Evolutionary conservation across 108 stramenopile genomes (phyloP), one percentile per base, ranked within the genome.

Genomic region (Cyclotella sp.): DNA sequence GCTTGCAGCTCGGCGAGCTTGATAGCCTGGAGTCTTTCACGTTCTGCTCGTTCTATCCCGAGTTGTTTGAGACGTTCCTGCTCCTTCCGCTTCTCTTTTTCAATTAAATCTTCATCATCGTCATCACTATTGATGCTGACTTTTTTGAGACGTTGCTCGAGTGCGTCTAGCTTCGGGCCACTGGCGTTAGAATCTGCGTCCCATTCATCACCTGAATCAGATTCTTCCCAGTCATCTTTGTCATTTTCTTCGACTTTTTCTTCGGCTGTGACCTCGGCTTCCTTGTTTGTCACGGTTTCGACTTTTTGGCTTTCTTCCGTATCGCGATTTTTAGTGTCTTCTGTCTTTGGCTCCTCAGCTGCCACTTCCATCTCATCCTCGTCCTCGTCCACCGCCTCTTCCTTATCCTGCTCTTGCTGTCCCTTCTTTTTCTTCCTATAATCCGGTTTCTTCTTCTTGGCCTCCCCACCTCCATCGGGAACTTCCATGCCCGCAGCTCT

Each of bases 161-260:
- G 86, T 47, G 90, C 91, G 58, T 88, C 87, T 49, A 95, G 86
- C 62, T 88, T 91, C 28, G 88, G 89, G 39, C 88, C 92, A 34
- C 78, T 84, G 60, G 82, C 76, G 68, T 90, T 88, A 39, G 84
- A 87, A 65, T 89, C 83, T 12, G 91, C 91, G 68, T 92, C 90
- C 93, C 91, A 93, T 57, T 96, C 95, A 64, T 92, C 96, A 29
- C 89, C 93, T 7, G 90, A 90, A 40, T 88, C 90, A 51, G 85
- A 83, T 57, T 82, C 91, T 45, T 90, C 91, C 85, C 86, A 84
- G 58, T 96, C 90, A 64, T 84, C 95, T 61, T 59, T 78, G 45
- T 68, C 76, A n/a, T 51, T 82, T 54, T 71, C 69, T 55, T 70
- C 63, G 1, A 49, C 51, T 52, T 62, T 61, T 27, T 55, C 39